phyloP scores from a whole-genome alignment of 108 stramenopile genomes.

The Skeletonema costatum region DNA sequence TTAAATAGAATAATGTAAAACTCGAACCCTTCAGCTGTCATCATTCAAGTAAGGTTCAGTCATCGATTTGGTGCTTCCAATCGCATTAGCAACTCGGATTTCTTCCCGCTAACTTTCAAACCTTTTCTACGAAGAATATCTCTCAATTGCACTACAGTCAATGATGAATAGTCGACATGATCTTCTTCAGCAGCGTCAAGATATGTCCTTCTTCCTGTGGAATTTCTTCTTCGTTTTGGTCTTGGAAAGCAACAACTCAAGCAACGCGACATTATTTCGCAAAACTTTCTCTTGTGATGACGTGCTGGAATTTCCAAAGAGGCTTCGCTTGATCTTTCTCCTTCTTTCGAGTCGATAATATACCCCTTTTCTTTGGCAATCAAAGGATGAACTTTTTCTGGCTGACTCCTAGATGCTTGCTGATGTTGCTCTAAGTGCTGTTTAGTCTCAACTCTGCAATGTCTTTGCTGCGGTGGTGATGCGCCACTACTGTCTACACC shows the following conservation, averaged over 20 bases:
- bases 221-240: conserved; percentile 22
- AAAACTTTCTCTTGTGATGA: conserved; percentile 23
- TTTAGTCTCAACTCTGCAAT: neutral
- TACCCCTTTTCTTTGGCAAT: neutral
- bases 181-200: neutral
- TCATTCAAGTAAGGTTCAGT: neutral
- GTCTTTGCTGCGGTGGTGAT: neutral
- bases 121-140: conserved; percentile 1
- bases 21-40: neutral
- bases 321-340: neutral
- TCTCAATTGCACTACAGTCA: neutral
- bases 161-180: neutral
- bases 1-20: neutral
- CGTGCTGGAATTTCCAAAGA: neutral
- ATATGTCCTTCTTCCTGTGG: neutral
- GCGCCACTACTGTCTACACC: neutral
- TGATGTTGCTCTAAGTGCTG: neutral
- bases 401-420: neutral
- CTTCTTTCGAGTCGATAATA: neutral
- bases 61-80: neutral
- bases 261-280: conserved; percentile 19
- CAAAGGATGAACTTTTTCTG: neutral
- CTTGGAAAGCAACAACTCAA: conserved; percentile 30
- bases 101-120: neutral
- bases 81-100: neutral